Conservation (phyloP, 208 protist genomes). For the Acanthamoeba triangularis region DNA sequence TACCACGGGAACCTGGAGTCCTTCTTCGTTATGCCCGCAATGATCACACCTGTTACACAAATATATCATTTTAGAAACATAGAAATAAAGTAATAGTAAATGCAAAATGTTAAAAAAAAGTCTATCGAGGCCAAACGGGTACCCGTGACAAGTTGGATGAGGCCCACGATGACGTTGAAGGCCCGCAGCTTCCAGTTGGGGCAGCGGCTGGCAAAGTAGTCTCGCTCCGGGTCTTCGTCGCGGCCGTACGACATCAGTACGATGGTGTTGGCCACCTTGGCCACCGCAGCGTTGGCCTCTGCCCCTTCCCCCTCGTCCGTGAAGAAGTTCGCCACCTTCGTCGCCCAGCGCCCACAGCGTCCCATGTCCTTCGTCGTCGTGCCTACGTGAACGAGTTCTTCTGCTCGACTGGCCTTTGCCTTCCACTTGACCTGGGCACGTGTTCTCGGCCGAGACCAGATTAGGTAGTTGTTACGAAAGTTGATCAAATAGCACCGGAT, state of each 20-base stretch:
- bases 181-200: background rate
- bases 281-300: background rate
- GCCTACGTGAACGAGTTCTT: too few species aligned
- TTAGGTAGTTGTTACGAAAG: too few species aligned
- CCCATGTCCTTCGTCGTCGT: background rate
- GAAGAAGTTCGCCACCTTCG: background rate
- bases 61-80: background rate
- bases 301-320: background rate
- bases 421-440: too few species aligned
- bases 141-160: background rate
- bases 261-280: background rate
- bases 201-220: background rate
- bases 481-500: too few species aligned
- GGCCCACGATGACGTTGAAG: background rate
- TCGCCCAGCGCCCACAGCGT: background rate
- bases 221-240: background rate
- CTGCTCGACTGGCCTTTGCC: too few species aligned
- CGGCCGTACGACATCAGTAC: background rate
- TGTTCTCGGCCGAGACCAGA: too few species aligned
- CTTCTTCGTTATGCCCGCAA: background rate
- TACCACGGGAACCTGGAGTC: background rate
- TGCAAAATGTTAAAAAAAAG: background rate
- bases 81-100: too few species aligned
- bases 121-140: background rate
- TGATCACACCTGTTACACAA: background rate